A percentile compares a stretch with the other conserved stretches of the same genome.
Evolutionary conservation across 1,284 basidiomycete genomes (phyloP).

Genomic region (Pyrrhoderma lamaoense): DNA sequence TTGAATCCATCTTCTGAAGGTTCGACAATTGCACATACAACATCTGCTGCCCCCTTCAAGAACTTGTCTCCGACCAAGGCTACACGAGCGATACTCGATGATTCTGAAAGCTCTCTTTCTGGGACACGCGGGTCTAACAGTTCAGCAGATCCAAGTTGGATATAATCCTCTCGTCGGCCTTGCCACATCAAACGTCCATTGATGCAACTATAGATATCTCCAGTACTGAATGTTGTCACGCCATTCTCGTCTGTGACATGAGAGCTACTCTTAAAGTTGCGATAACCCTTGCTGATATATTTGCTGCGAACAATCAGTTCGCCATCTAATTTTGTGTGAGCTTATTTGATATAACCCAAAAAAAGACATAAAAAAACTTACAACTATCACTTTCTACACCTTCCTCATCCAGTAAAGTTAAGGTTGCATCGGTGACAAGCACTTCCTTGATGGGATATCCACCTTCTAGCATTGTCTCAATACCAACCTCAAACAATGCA

Average conservation of each 20-base stretch:
- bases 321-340: constrained; percentile 23
- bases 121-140: constrained; percentile 26
- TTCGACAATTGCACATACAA: constrained; percentile 29
- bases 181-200: constrained; percentile 26
- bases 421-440: constrained; percentile 4
- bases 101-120: constrained; percentile 25
- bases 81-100: constrained; percentile 23
- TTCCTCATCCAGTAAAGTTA: constrained; percentile 5
- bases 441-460: constrained; percentile 6
- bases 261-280: constrained; percentile 23
- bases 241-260: constrained; percentile 26
- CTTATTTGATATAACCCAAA: constrained; percentile 1
- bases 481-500: constrained; percentile 8
- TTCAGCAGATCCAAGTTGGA: constrained; percentile 32
- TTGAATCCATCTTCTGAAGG: constrained; percentile 16
- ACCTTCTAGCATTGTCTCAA: background rate
- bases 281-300: constrained; percentile 27
- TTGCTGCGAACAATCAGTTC: constrained; percentile 29
- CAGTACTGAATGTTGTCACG: constrained; percentile 28
- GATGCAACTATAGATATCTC: constrained; percentile 27
- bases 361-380: background rate
- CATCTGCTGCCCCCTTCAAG: constrained; percentile 25
- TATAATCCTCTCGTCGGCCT: constrained; percentile 30
- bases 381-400: constrained; percentile 8
- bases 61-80: constrained; percentile 31